phyloP scores from a whole-genome alignment of 345 rosid species.

The Brassica incana region DNA sequence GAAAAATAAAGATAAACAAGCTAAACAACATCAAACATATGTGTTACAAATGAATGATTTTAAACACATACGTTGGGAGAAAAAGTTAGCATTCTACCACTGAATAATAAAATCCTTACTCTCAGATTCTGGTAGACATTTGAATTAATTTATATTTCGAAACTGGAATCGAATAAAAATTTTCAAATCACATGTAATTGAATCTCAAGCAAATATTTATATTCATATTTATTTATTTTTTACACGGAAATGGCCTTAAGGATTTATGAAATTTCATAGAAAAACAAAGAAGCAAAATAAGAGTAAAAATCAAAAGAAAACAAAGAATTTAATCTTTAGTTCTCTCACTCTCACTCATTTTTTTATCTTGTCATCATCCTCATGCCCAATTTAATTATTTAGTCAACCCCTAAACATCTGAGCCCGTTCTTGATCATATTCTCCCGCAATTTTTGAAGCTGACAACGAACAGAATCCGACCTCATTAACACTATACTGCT shows the following conservation, averaged over 20 bases:
- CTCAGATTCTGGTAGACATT: neutral
- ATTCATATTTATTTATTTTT: neutral
- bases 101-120: neutral
- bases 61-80: neutral
- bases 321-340: conserved; percentile 16
- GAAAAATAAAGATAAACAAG: neutral
- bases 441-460: conserved; percentile 43
- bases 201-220: neutral
- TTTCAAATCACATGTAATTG: neutral
- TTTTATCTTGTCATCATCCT: conserved; percentile 1
- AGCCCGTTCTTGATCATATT: conserved; percentile 59
- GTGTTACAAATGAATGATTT: neutral
- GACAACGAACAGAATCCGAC: conserved; percentile 58
- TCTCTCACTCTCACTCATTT: conserved; percentile 31
- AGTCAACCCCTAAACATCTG: conserved; percentile 59
- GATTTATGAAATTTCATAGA: conserved; percentile 10
- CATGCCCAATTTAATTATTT: neutral
- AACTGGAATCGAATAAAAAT: neutral
- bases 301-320: conserved; percentile 26
- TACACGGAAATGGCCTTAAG: neutral
- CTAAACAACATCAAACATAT: neutral
- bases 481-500: conserved; percentile 47
- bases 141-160: neutral
- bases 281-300: conserved; percentile 14
- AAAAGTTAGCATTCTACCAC: neutral